Conservation (phyloP, 2,329 filamentous ascomycete species). For the Ceratocystis alfenasii region DNA sequence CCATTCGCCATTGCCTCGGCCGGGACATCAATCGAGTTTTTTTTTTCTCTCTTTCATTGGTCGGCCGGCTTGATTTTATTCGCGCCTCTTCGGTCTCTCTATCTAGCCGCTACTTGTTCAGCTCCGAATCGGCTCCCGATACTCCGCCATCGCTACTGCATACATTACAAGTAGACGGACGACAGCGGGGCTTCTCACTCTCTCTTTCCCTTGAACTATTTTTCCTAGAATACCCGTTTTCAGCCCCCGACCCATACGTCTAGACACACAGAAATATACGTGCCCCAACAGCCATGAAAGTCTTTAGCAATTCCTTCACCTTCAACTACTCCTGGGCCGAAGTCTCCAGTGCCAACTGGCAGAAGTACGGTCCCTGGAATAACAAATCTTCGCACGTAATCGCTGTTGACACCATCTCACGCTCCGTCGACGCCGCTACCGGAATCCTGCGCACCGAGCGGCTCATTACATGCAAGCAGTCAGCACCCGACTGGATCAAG, state of each 20-base stretch:
- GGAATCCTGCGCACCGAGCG: constrained; percentile 51
- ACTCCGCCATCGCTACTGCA: background rate
- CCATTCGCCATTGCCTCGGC: no score
- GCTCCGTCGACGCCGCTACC: constrained; percentile 44
- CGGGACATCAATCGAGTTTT: no score
- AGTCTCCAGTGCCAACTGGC: constrained; percentile 95
- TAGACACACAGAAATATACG: constrained; percentile 22
- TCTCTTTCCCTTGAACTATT: background rate
- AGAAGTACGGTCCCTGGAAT: constrained; percentile 98
- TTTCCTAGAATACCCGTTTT: background rate
- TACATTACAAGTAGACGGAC: background rate
- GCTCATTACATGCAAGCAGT: constrained; percentile 50
- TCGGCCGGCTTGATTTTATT: no score
- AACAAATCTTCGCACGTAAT: constrained; percentile 95
- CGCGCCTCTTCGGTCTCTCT: no score
- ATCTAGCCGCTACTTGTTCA: background rate
- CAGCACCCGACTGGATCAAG: constrained; percentile 67
- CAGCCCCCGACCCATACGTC: background rate
- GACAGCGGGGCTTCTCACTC: background rate
- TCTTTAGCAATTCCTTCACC: constrained; percentile 79
- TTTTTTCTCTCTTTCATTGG: background rate
- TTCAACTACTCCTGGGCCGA: constrained; percentile 99
- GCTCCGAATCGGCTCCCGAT: background rate
- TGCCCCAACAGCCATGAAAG: constrained; percentile 57
- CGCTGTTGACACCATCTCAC: constrained; percentile 82